Evolutionary conservation across 2,329 filamentous ascomycete genomes (phyloP).

Genomic region (Drechslerella coelobrocha): DNA sequence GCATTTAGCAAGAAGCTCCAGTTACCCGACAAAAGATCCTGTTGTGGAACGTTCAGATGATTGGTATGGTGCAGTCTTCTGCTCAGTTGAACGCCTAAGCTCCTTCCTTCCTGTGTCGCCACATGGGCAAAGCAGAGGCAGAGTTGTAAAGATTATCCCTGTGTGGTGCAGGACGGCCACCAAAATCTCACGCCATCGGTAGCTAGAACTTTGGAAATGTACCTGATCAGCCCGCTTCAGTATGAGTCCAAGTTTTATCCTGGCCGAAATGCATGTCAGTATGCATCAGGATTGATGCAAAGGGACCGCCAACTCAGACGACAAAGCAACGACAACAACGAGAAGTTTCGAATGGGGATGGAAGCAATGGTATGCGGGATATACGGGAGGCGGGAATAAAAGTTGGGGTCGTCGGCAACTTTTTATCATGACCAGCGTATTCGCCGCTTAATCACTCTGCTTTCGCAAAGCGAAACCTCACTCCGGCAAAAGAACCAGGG

Average conservation of each 20-base stretch:
- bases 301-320: conserved; percentile 46
- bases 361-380: conserved; percentile 48
- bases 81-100: conserved; percentile 44
- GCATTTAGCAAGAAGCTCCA: conserved; percentile 47
- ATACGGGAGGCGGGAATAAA: conserved; percentile 41
- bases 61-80: conserved; percentile 37
- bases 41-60: conserved; percentile 48
- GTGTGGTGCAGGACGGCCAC: conserved; percentile 45
- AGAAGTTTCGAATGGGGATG: conserved; percentile 49
- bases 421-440: conserved; percentile 37
- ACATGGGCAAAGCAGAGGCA: conserved; percentile 47
- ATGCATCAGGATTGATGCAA: conserved; percentile 47
- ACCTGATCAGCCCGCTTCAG: conserved; percentile 45
- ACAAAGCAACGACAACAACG: conserved; percentile 34
- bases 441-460: conserved; percentile 34
- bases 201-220: conserved; percentile 44
- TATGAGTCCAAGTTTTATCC: conserved; percentile 48
- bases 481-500: conserved; percentile 39
- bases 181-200: conserved; percentile 49
- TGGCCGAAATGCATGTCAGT: conserved; percentile 46
- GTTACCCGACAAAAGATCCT: conserved; percentile 39
- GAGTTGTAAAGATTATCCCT: conserved; percentile 34
- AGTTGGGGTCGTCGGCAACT: conserved; percentile 47
- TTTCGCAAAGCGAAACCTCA: conserved; percentile 45
- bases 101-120: conserved; percentile 50